phyloP scores from a whole-genome alignment of 164 flowering plant genomes.

The Annona cherimola region DNA sequence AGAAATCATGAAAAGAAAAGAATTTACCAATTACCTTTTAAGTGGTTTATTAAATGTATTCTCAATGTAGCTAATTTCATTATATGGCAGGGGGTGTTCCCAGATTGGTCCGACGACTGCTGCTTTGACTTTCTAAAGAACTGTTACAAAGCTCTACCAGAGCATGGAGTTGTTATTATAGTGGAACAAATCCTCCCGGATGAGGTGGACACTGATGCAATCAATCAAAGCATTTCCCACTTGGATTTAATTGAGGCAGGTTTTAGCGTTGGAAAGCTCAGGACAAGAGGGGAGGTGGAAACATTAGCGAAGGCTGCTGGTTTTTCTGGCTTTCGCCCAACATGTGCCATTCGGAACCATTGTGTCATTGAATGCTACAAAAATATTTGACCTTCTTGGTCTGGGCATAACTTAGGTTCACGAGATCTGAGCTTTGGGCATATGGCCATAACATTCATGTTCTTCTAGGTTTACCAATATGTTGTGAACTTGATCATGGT shows the following conservation, averaged over 20 bases:
- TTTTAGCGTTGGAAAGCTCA: neutral
- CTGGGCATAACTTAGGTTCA: too few species aligned
- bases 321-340: neutral
- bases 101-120: neutral
- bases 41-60: too few species aligned
- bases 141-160: neutral
- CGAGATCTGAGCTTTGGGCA: too few species aligned
- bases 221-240: neutral
- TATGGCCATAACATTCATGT: too few species aligned
- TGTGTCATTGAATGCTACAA: neutral
- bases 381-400: too few species aligned
- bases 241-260: neutral
- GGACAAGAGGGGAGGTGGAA: neutral
- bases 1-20: too few species aligned
- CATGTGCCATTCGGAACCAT: neutral
- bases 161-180: neutral
- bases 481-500: constrained; percentile 25
- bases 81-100: neutral
- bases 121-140: neutral
- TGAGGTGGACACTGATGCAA: neutral
- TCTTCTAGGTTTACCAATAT: too few species aligned
- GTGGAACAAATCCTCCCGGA: neutral
- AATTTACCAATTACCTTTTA: too few species aligned
- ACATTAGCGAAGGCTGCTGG: neutral
- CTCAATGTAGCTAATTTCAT: too few species aligned